A percentile compares a stretch with the other conserved stretches of the same genome.
Evolutionary conservation across 1,284 basidiomycete genomes (phyloP).

Genomic region (Cystobasidium slooffiae): DNA sequence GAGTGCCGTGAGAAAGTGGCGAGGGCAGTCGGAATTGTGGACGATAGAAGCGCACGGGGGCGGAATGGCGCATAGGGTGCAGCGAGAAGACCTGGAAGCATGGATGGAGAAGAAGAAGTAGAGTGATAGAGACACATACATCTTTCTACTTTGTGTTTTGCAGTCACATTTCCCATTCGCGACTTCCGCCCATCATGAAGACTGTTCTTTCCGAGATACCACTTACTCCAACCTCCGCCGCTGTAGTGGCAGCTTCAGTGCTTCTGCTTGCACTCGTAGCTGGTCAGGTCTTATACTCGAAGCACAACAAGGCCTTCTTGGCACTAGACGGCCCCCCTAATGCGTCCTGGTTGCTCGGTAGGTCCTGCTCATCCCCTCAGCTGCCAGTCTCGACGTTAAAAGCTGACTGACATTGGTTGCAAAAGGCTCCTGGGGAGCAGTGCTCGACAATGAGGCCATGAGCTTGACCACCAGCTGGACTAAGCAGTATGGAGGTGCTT

Average conservation of each 20-base stretch:
- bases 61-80: too few relatives aligned
- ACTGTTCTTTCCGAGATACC: neutral
- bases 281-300: neutral
- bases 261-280: neutral
- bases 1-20: too few relatives aligned
- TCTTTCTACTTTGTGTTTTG: too few relatives aligned
- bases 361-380: neutral
- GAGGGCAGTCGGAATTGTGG: too few relatives aligned
- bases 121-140: too few relatives aligned
- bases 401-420: neutral
- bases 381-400: neutral
- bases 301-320: slow-evolving; percentile 9
- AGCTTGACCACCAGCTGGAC: slow-evolving; percentile 18
- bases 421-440: slow-evolving; percentile 20
- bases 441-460: slow-evolving; percentile 27
- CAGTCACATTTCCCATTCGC: too few relatives aligned
- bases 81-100: too few relatives aligned
- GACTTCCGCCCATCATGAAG: neutral
- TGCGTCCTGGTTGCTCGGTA: slow-evolving; percentile 28
- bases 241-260: neutral
- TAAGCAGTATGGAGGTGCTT: slow-evolving; percentile 22
- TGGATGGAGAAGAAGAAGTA: too few relatives aligned
- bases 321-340: slow-evolving; percentile 13
- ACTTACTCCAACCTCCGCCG: neutral
- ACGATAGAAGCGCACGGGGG: too few relatives aligned